Evolutionary conservation across 2,329 filamentous ascomycete genomes (phyloP).

Genomic region (Neofusicoccum umdonicola): DNA sequence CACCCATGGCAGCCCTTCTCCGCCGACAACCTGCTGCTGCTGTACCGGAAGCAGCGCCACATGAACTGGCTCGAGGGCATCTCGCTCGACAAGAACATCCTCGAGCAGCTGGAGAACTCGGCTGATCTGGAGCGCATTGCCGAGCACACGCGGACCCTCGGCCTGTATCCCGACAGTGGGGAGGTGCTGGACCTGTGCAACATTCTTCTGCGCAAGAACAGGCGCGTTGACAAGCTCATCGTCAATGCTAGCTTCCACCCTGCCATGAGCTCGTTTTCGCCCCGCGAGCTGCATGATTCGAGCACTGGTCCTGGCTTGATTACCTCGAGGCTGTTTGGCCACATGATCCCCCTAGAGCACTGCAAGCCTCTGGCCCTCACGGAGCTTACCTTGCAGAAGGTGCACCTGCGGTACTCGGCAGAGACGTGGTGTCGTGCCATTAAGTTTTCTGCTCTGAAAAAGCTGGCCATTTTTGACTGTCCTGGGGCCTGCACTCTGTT

Average conservation of each 20-base stretch:
- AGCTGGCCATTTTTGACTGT: slow-evolving; percentile 45
- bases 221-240: slow-evolving; percentile 46
- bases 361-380: slow-evolving; percentile 46
- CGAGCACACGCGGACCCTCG: slow-evolving; percentile 43
- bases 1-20: slow-evolving; percentile 50
- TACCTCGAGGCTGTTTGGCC: slow-evolving; percentile 46
- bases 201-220: slow-evolving; percentile 42
- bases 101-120: slow-evolving; percentile 43
- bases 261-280: slow-evolving; percentile 31
- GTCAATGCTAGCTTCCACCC: slow-evolving; percentile 47
- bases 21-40: slow-evolving; percentile 46
- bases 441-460: slow-evolving; percentile 44
- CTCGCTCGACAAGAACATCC: slow-evolving; percentile 42
- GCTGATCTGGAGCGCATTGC: slow-evolving; percentile 41
- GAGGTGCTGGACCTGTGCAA: slow-evolving; percentile 46
- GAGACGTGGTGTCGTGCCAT: slow-evolving; percentile 49
- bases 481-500: slow-evolving; percentile 47
- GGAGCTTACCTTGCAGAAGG: slow-evolving; percentile 45
- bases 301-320: slow-evolving; percentile 47
- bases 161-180: slow-evolving; percentile 47
- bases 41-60: slow-evolving; percentile 49
- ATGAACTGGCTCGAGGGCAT: slow-evolving; percentile 51
- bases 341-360: slow-evolving; percentile 47
- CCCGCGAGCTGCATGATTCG: slow-evolving; percentile 47
- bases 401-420: slow-evolving; percentile 47